A percentile compares a stretch with the other conserved stretches of the same genome.
Conservation (phyloP, 768 basidiomycete genomes). For the Termitomyces bulborhizus region DNA sequence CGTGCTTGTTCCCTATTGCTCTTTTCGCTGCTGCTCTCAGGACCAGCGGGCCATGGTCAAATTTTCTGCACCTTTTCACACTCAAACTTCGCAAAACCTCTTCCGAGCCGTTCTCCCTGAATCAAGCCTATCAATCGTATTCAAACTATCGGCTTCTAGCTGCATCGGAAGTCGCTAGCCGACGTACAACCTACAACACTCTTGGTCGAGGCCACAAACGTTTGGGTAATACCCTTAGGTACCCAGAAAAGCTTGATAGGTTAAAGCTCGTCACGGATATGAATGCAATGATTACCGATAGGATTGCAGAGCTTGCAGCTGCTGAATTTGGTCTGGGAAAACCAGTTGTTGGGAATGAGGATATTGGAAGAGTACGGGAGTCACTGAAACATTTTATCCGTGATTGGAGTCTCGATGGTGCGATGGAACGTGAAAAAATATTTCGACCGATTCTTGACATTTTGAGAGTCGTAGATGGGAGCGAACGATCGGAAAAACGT, state of each 20-base stretch:
- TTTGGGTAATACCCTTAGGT: slow-evolving; percentile 45
- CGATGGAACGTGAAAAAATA: slow-evolving; percentile 44
- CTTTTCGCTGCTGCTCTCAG: slow-evolving; percentile 26
- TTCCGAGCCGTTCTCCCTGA: slow-evolving; percentile 35
- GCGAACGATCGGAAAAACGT: slow-evolving; percentile 25
- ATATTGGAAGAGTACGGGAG: slow-evolving; percentile 48
- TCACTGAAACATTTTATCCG: slow-evolving; percentile 63
- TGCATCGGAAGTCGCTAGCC: slow-evolving; percentile 30
- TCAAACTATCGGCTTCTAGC: slow-evolving; percentile 36
- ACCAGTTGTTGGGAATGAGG: slow-evolving; percentile 17
- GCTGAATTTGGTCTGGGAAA: slow-evolving; percentile 20
- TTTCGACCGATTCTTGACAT: slow-evolving; percentile 52
- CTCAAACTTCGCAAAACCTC: slow-evolving; percentile 14
- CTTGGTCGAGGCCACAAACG: slow-evolving; percentile 41
- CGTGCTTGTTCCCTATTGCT: slow-evolving; percentile 31
- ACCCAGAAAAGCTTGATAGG: slow-evolving; percentile 44
- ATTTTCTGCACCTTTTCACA: slow-evolving; percentile 22
- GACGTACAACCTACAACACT: slow-evolving; percentile 37
- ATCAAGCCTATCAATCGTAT: slow-evolving; percentile 38
- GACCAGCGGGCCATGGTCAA: slow-evolving; percentile 15
- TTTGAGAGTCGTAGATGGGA: slow-evolving; percentile 24
- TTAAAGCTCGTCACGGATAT: slow-evolving; percentile 33
- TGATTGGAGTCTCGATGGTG: slow-evolving; percentile 63
- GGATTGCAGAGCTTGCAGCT: slow-evolving; percentile 33
- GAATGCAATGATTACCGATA: slow-evolving; percentile 31